A percentile compares a stretch with the other conserved stretches of the same genome.
phyloP scores from a whole-genome alignment of 495 filamentous ascomycete genomes.

The Daldinia decipiens region DNA sequence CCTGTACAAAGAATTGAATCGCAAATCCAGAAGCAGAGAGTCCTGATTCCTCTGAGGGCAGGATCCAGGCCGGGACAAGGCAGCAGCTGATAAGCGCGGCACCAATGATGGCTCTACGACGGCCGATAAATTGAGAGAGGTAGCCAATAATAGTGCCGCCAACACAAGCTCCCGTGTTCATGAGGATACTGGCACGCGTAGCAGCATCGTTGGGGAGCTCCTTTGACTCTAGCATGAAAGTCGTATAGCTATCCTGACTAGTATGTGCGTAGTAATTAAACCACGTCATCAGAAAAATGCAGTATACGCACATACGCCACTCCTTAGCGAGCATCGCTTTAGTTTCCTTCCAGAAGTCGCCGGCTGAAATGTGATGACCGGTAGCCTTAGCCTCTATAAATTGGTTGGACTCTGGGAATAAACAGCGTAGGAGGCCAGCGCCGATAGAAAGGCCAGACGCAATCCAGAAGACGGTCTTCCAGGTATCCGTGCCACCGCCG shows the following conservation, averaged over 20 bases:
- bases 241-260: constrained; percentile 80
- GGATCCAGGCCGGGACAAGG: constrained; percentile 78
- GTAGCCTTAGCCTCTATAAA: constrained; percentile 71
- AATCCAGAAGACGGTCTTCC: constrained; percentile 74
- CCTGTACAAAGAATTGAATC: constrained; percentile 82
- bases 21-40: constrained; percentile 77
- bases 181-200: constrained; percentile 75
- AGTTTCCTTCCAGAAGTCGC: constrained; percentile 69
- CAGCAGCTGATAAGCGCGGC: constrained; percentile 65
- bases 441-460: constrained; percentile 71
- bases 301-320: constrained; percentile 78
- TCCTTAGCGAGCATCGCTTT: constrained; percentile 70
- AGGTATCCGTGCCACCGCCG: constrained; percentile 63
- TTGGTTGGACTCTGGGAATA: constrained; percentile 76
- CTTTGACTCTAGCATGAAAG: constrained; percentile 76
- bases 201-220: constrained; percentile 67
- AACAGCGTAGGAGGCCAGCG: constrained; percentile 69
- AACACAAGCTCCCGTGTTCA: constrained; percentile 77
- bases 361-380: constrained; percentile 58
- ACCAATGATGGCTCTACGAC: constrained; percentile 71
- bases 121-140: constrained; percentile 75
- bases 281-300: constrained; percentile 77
- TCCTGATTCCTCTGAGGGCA: constrained; percentile 64
- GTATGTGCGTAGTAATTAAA: constrained; percentile 60
- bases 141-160: constrained; percentile 79